phyloP scores from a whole-genome alignment of 2,329 filamentous ascomycete species.

The Alternaria consortialis region DNA sequence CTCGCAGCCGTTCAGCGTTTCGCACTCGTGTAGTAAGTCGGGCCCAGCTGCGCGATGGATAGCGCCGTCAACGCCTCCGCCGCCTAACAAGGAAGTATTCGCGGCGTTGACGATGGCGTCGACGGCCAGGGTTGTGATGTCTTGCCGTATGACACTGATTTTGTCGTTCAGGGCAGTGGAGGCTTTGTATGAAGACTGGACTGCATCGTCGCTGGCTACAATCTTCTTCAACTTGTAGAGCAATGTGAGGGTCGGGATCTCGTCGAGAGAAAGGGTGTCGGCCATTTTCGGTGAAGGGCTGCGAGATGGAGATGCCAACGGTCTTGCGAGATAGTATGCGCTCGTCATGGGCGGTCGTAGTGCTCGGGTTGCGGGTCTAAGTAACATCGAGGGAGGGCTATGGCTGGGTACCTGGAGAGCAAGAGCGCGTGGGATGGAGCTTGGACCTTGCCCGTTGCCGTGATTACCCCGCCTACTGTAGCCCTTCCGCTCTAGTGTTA shows the following conservation, averaged over 20 bases:
- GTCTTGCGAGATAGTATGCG: constrained; percentile 36
- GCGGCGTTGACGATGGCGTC: constrained; percentile 95
- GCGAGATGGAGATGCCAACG: constrained; percentile 9
- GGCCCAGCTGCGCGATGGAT: constrained; percentile 86
- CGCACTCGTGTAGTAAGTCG: constrained; percentile 74
- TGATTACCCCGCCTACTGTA: neutral
- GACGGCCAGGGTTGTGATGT: constrained; percentile 81
- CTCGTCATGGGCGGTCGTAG: constrained; percentile 28
- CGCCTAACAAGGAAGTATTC: constrained; percentile 79
- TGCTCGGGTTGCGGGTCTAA: neutral
- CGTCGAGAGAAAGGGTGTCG: constrained; percentile 51
- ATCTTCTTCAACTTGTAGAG: constrained; percentile 71
- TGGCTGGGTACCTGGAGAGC: neutral
- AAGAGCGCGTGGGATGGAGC: constrained; percentile 10
- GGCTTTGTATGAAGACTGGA: constrained; percentile 21
- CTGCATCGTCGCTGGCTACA: constrained; percentile 25
- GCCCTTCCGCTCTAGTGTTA: neutral
- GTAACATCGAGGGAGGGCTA: constrained; percentile 7
- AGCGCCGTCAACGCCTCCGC: constrained; percentile 80
- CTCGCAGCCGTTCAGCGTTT: constrained; percentile 73
- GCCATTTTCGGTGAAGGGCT: constrained; percentile 10
- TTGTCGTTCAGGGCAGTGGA: constrained; percentile 65
- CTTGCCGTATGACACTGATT: constrained; percentile 74
- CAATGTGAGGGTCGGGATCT: constrained; percentile 69
- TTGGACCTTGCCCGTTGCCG: constrained; percentile 5